These are phyloP conservation scores for Rhizophagus sp. DNA, from an alignment of 192 early-diverging fungal genomes.

Conservation along the genomic window DNA sequence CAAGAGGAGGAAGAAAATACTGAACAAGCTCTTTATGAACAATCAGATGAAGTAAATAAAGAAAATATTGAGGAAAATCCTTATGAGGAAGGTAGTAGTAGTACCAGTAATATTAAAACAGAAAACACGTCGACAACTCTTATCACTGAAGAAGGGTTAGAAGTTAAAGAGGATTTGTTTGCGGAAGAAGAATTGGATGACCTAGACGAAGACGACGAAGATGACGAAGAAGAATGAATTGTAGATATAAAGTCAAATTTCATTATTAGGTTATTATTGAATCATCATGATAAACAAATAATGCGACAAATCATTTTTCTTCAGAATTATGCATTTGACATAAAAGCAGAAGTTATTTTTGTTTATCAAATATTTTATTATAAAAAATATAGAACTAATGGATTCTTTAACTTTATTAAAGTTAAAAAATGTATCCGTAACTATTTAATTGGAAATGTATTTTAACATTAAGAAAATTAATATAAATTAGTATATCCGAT, in stretches of 20 bases:
- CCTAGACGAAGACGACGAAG: conserved; percentile 50
- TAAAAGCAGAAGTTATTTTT: no score
- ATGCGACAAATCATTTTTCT: no score
- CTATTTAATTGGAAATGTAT: no score
- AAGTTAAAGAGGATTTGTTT: conserved; percentile 64
- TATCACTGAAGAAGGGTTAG: conserved; percentile 30
- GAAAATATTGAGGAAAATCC: neutral
- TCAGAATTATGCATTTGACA: no score
- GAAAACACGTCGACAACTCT: conserved; percentile 12
- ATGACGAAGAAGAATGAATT: conserved; percentile 41
- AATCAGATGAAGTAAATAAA: conserved; percentile 13
- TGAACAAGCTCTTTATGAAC: conserved; percentile 35
- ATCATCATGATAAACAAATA: no score
- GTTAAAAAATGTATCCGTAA: no score
- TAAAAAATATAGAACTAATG: no score
- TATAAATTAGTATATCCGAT: no score
- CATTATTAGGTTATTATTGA: no score
- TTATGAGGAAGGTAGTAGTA: conserved; percentile 9
- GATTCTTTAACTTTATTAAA: no score
- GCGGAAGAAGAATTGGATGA: conserved; percentile 65
- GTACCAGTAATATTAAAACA: neutral
- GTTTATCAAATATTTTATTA: no score
- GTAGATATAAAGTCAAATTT: neutral
- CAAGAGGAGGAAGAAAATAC: conserved; percentile 32
- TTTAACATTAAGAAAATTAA: no score